Conservation (phyloP, 1,139 yeast species). For the Suhomyces ambrosiae region DNA sequence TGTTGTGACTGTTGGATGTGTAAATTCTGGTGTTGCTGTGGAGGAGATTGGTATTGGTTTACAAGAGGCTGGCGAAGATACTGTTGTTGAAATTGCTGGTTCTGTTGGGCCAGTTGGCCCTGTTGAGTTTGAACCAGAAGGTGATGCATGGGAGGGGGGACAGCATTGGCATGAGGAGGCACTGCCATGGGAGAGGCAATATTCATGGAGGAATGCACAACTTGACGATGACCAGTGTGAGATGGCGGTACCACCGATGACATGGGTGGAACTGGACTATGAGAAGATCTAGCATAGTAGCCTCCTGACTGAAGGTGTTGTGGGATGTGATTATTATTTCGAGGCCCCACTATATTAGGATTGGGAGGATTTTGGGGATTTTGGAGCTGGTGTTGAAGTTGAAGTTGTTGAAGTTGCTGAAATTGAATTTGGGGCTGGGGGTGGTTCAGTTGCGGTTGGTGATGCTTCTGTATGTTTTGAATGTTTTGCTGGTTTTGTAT, state of each 20-base stretch:
- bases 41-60: constrained; percentile 12
- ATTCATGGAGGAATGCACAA: constrained; percentile 10
- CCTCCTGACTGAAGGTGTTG: constrained; percentile 12
- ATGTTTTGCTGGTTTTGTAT: constrained; percentile 1
- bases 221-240: constrained; percentile 9
- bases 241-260: constrained; percentile 2
- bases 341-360: constrained; percentile 5
- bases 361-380: background rate
- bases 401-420: constrained; percentile 18
- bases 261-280: constrained; percentile 10
- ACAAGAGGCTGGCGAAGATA: constrained; percentile 16
- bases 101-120: background rate
- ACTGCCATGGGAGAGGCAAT: constrained; percentile 8
- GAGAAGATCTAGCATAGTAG: constrained; percentile 10
- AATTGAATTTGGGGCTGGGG: constrained; percentile 10
- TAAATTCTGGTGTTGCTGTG: constrained; percentile 9
- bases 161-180: constrained; percentile 10
- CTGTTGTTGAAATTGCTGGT: constrained; percentile 13
- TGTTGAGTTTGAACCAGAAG: constrained; percentile 2
- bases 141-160: constrained; percentile 9
- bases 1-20: constrained; percentile 14
- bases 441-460: constrained; percentile 14
- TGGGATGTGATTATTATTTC: constrained; percentile 9
- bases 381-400: constrained; percentile 17
- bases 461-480: constrained; percentile 18